A percentile compares a stretch with the other conserved stretches of the same genome.
These are phyloP conservation scores for Emmonsiellopsis sp. DNA, from an alignment of 2,329 filamentous ascomycete genomes.

Conservation along the genomic window DNA sequence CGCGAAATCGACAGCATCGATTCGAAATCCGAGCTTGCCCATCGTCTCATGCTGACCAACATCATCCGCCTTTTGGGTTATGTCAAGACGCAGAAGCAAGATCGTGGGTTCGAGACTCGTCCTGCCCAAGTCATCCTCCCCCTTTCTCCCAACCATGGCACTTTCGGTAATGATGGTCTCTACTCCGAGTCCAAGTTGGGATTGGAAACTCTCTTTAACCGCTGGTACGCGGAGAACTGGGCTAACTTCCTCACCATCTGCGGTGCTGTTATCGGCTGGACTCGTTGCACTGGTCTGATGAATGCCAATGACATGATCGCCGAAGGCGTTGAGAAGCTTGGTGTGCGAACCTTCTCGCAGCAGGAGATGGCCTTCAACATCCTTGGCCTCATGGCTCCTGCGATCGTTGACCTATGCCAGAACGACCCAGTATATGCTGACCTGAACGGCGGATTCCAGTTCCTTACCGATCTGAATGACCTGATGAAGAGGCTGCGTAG, in stretches of 20 bases:
- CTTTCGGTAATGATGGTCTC: slow-evolving; percentile 93
- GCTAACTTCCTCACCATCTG: slow-evolving; percentile 96
- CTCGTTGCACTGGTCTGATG: slow-evolving; percentile 96
- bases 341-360: slow-evolving; percentile 96
- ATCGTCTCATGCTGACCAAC: slow-evolving; percentile 99
- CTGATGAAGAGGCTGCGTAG: slow-evolving; percentile 89
- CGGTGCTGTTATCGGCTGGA: slow-evolving; percentile 98
- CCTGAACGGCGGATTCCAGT: slow-evolving; percentile 93
- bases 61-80: slow-evolving; percentile 80
- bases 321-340: slow-evolving; percentile 91
- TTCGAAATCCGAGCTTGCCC: slow-evolving; percentile 93
- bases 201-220: slow-evolving; percentile 94
- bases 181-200: slow-evolving; percentile 98
- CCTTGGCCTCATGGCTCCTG: slow-evolving; percentile 87
- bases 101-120: slow-evolving; percentile 83
- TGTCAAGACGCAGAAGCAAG: slow-evolving; percentile 84
- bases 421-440: slow-evolving; percentile 92
- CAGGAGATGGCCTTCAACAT: slow-evolving; percentile 99
- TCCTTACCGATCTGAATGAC: slow-evolving; percentile 90
- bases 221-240: slow-evolving; percentile 98
- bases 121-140: slow-evolving; percentile 95
- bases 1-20: slow-evolving; percentile 95
- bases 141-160: slow-evolving; percentile 94
- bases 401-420: slow-evolving; percentile 92
- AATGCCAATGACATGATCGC: slow-evolving; percentile 95